Evolutionary conservation across 306 rosid species (phyloP), one percentile per base, ranked within the genome.

Genomic region (Cyclanthera cordifolia): DNA sequence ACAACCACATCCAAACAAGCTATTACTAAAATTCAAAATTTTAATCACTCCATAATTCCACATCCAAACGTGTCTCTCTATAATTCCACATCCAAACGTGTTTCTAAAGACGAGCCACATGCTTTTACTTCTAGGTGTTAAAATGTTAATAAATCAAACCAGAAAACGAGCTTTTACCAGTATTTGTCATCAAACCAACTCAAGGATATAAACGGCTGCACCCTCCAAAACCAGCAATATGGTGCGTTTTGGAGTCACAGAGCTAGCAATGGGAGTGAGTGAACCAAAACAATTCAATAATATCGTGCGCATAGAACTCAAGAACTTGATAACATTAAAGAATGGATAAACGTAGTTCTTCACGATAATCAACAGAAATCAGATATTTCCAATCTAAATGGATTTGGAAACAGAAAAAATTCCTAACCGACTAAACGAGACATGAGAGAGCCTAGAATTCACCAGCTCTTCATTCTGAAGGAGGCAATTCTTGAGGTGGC

Each of bases 301-400:
- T 21, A 4, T 64, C 69, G n/a, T 64, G 53, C 63, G 32, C n/a
- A 54, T 34, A 20, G 65, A 47, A 37, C 71, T 72, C 48, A 56
- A 70, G 23, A 65, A 61, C 73, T 55, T 58, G 54, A 54, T 53
- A 41, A 81, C 52, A 67, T 73, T 70, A 87, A 90, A 81, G 87
- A 85, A 90, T 87, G 85, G 87, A 90, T 82, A 79, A 84, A 46
- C 71, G 24, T 66, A 66, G 43, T 46, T 45, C 41, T 24, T 66
- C 41, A 66, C 41, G 55, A 16, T 66, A 14, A 13, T 24, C 32
- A 21, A 65, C 70, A 13, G 39, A 43, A 65, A 43, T 43, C 70
- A 46, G 16, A 64, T 13, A 64, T 64, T 64, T 65, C 53, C 74
- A n/a, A 64, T 30, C 23, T 27, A 32, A 75, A 7, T 45, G 67